These are phyloP conservation scores for Begonia fuchsioides DNA, from an alignment of 306 rosid genomes.

Conservation along the genomic window DNA sequence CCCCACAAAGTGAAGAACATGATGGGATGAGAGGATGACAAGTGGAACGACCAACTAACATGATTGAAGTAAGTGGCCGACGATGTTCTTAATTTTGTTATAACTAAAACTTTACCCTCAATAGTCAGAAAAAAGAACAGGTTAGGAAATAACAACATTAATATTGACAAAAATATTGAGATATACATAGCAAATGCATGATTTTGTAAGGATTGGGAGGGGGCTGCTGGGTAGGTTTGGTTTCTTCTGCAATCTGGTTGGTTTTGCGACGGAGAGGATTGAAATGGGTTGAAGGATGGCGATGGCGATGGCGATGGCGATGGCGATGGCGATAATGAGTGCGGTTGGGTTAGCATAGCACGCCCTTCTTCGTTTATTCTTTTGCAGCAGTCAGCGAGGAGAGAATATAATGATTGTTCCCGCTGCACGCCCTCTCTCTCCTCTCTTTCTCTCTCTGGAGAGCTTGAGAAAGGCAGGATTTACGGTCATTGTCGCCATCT, in stretches of 20 bases:
- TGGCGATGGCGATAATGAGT: slow-evolving; percentile 52
- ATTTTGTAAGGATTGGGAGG: not conserved
- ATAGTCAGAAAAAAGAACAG: no score
- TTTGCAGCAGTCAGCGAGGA: slow-evolving; percentile 46
- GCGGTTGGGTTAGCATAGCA: slow-evolving; percentile 34
- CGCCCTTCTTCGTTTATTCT: slow-evolving; percentile 34
- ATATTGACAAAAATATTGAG: not conserved
- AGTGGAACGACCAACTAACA: not conserved
- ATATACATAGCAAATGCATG: not conserved
- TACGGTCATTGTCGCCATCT: slow-evolving; percentile 45
- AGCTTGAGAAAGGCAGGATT: slow-evolving; percentile 27
- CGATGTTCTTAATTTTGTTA: no score
- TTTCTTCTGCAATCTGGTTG: not conserved
- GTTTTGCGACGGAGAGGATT: not conserved
- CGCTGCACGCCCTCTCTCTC: slow-evolving; percentile 47
- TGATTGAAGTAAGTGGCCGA: no score
- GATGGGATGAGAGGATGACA: not conserved
- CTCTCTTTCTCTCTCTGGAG: slow-evolving; percentile 15
- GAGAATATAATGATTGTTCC: slow-evolving; percentile 63
- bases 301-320: slow-evolving; percentile 32
- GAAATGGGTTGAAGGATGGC: not conserved
- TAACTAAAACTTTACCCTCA: no score
- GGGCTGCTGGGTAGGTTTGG: not conserved
- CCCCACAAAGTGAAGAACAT: not conserved
- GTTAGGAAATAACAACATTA: no score